Base-by-base conservation (phyloP, 345 rosid species). In the Eucalyptus polybractea region DNA sequence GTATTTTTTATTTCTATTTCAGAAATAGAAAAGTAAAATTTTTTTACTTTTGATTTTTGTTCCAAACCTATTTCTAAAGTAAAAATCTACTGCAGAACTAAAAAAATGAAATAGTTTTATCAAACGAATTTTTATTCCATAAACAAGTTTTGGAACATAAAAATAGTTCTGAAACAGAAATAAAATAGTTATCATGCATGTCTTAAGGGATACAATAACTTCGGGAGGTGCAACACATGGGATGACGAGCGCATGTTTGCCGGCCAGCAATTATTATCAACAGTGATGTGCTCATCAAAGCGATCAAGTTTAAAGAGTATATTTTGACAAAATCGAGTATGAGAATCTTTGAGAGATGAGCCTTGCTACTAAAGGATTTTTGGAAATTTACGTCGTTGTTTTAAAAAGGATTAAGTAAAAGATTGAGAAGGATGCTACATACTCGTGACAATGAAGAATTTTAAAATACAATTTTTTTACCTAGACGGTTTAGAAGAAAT, bases 111-210 rank as follows among this genome's bases (percentile, higher is more conserved):
- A 53, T 53, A 19, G 0, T 19, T 16, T 51, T 53, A 19, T 0
- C 2, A 53, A 53, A 53, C 2, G 0, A 53, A 53, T 53, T 2
- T 19, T 1, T 19, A 0, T 53, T 53, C 1, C 0, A 53, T 19
- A 19, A 53, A 53, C 0, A 53, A 53, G 2, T 53, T 53, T 0
- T 53, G 10, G 1, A 53, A 53, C 5, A 53, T 1, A 53, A 19
- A 53, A 53, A 53, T 53, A 53, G 0, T 3, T 53, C 0, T 53
- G 1, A 53, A 53, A 19, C 0, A 19, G 0, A 53, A 53, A 53
- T 17, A 19, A 0, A 53, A 19, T 53, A 53, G 2, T 19, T 19
- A 53, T 53, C 4, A 17, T 19, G 24, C 2, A 0, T 0, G 0
- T 0, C 24, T 0, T 7, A 53, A 19, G 7, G 40, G 13, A 37